Percentiles rank a stretch among this genome's conserved stretches.
These are phyloP conservation scores for Phoma sp. DNA, from an alignment of 2,329 filamentous ascomycete genomes.

Conservation along the genomic window DNA sequence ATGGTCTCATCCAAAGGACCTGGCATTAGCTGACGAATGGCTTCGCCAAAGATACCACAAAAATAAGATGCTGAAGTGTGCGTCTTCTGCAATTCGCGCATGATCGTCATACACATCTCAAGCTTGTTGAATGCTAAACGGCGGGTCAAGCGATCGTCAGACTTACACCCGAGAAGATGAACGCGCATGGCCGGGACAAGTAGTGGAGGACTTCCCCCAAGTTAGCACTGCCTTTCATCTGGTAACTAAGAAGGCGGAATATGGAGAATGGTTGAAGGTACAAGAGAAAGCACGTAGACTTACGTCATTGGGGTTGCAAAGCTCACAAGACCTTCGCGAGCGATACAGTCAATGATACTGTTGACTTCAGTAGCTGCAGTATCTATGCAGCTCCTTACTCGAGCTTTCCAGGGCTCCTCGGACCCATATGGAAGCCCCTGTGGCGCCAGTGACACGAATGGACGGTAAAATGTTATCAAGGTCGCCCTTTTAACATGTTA, in stretches of 20 bases:
- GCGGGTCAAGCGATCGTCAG: slow-evolving; percentile 2
- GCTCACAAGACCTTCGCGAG: slow-evolving; percentile 4
- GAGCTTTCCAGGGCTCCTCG: not conserved
- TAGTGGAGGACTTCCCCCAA: not conserved
- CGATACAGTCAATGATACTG: slow-evolving; percentile 6
- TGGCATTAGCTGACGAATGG: slow-evolving; percentile 6
- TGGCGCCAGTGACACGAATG: slow-evolving; percentile 2
- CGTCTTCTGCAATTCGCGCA: slow-evolving; percentile 12
- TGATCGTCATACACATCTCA: slow-evolving; percentile 14
- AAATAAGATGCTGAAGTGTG: slow-evolving; percentile 14
- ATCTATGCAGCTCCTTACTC: slow-evolving; percentile 6
- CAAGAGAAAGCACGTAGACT: not conserved
- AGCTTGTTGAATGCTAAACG: slow-evolving; percentile 12
- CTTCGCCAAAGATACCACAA: slow-evolving; percentile 13
- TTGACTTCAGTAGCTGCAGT: slow-evolving; percentile 6
- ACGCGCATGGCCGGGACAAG: slow-evolving; percentile 12
- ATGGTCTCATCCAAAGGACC: slow-evolving; percentile 1
- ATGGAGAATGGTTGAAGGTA: too few species aligned
- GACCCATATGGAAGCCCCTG: not conserved
- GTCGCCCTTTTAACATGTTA: not conserved
- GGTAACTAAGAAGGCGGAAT: too few species aligned
- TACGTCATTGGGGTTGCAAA: slow-evolving; percentile 15
- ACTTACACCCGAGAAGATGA: slow-evolving; percentile 9
- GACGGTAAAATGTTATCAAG: slow-evolving; percentile 12
- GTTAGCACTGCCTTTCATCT: not conserved